A percentile compares a stretch with the other conserved stretches of the same genome.
Evolutionary conservation across 441 rosid genomes (phyloP).

Genomic region (Kokia cookei): DNA sequence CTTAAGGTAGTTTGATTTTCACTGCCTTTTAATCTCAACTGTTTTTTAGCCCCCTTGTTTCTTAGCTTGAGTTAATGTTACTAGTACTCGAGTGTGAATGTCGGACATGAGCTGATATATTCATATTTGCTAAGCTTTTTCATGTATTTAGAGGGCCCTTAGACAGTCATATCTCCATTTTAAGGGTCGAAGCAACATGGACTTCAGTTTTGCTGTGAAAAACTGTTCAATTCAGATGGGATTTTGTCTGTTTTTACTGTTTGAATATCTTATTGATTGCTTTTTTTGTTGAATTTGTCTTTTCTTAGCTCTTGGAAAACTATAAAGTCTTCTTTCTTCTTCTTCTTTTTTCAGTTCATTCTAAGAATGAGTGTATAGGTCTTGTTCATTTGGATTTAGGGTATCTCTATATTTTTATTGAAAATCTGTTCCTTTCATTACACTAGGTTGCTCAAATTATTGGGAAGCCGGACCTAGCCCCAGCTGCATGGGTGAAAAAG

Average conservation of each 20-base stretch:
- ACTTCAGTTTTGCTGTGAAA: not conserved
- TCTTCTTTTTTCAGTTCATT: not conserved
- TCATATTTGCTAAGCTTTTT: not conserved
- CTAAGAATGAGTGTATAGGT: not conserved
- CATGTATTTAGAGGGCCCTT: not conserved
- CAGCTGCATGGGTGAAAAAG: conserved; percentile 94
- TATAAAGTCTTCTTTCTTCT: not conserved
- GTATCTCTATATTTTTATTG: not conserved
- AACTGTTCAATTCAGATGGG: conserved; percentile 1
- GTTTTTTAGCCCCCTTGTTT: not conserved
- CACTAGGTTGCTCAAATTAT: conserved; percentile 80
- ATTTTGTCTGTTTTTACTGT: not conserved
- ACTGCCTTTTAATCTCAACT: not conserved
- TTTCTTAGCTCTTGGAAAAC: not conserved
- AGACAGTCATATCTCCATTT: not conserved
- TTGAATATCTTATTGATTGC: conserved; percentile 1
- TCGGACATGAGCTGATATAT: not conserved
- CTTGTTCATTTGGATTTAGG: too few species aligned
- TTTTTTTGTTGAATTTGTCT: not conserved
- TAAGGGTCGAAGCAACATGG: not conserved
- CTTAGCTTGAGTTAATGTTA: not conserved
- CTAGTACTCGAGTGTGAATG: not conserved
- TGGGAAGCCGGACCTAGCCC: conserved; percentile 96
- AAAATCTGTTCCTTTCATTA: not conserved
- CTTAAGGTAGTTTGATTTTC: conserved; percentile 52